A percentile compares a stretch with the other conserved stretches of the same genome.
Evolutionary conservation across 192 early-diverging fungal species (phyloP).

Genomic region (Coemansia sp.): DNA sequence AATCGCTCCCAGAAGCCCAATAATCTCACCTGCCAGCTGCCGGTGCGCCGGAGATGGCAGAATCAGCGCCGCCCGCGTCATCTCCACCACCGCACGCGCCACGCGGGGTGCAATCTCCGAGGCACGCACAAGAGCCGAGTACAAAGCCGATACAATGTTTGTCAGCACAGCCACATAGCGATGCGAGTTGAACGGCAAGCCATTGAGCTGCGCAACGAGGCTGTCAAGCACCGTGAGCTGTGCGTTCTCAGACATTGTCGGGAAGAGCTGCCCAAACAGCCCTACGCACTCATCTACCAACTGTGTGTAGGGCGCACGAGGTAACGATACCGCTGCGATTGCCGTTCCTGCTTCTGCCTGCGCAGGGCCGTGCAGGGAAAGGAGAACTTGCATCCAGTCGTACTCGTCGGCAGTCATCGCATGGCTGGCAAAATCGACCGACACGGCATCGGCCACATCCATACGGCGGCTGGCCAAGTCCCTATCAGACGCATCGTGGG

Average conservation of each 20-base stretch:
- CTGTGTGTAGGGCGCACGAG: constrained; percentile 27
- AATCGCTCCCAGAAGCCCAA: constrained; percentile 68
- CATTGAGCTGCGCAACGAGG: constrained; percentile 61
- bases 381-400: constrained; percentile 18
- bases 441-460: neutral
- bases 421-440: constrained; percentile 19
- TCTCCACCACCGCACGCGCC: constrained; percentile 26
- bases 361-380: neutral
- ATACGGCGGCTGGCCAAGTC: neutral
- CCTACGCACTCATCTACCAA: constrained; percentile 79
- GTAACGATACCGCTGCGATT: neutral
- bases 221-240: constrained; percentile 79
- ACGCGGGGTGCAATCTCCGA: constrained; percentile 13
- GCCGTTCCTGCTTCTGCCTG: neutral
- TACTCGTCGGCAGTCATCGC: constrained; percentile 13
- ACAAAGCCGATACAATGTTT: constrained; percentile 72
- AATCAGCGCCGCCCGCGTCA: constrained; percentile 54
- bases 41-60: constrained; percentile 69
- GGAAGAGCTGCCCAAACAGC: constrained; percentile 73
- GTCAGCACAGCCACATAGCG: constrained; percentile 73
- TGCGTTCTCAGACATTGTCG: constrained; percentile 58
- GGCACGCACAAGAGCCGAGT: constrained; percentile 53
- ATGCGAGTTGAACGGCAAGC: constrained; percentile 61
- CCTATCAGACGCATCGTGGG: neutral
- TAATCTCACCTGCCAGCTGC: constrained; percentile 71